Base-by-base conservation (phyloP, 352 stramenopile genomes). In the Phytopythium cucurbitacearum region DNA sequence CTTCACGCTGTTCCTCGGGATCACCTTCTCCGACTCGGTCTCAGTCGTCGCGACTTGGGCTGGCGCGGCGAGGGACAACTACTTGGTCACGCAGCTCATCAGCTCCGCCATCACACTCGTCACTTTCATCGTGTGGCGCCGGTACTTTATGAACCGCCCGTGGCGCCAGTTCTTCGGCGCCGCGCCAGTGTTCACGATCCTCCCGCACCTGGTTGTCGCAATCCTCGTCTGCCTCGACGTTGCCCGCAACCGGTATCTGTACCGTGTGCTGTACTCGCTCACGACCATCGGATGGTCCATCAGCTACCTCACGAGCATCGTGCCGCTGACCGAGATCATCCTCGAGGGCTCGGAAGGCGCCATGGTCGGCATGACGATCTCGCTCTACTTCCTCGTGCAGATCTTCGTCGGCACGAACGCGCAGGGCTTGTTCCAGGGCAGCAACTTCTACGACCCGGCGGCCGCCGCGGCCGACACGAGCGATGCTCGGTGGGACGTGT, bases 281-380 rank as follows among this genome's bases (percentile, higher is more conserved):
- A 50, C 51, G 3, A 57, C 43, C 45, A 47, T 73, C 10, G 48
- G 50, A 7, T n/a, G 16, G 10, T 60, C 47, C 0, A 60, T 82
- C 39, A 44, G 4, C 3, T 56, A 50, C 51, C 38, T 85, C 15
- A 53, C 48, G 6, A 67, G 50, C 45, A 47, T 81, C 16, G 52
- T 77, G 38, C 73, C 73, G 9, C 52, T 85, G 21, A 74, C 69
- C 0, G 76, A 87, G 56, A 85, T 87, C 57, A 76, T 84, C 44
- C 67, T 80, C 37, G 69, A 80, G 47, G 75, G 75, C 8, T 82
- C 68, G 0, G 75, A 86, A 46, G 70, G 72, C n/a, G 72, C 64
- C 5, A 78, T 70, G 38, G 70, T 85, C 12, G 76, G 73, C 0
- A 64, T 87, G 40, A 53, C 70, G 35, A 51, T 83, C 37, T 76